Base-by-base conservation (phyloP, 1,284 basidiomycete species). In the Anthracocystis walkeri region DNA sequence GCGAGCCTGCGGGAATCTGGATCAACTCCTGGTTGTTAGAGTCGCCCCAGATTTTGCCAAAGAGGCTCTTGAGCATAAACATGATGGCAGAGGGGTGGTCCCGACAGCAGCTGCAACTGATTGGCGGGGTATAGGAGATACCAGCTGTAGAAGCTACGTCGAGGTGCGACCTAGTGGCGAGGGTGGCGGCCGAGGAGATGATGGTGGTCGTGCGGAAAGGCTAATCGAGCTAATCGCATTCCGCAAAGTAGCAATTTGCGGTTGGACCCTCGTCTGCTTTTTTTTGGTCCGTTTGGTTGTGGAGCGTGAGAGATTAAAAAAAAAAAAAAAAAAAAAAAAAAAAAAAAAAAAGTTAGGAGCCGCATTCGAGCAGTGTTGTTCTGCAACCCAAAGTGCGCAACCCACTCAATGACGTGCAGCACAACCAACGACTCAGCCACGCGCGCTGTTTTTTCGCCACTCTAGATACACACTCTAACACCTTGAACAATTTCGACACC, bases 1-100 rank as follows among this genome's bases (percentile, higher is more conserved):
- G 90, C 82, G 95, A 91, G 3, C 96, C 97, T 72, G 92, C 91
- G 16, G 93, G 92, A 62, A 98, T 93, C 87, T 97, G 96, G 56
- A 97, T 94, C 55, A 99, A 89, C 67, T 83, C 82, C 23, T 79
- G 69, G 45, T 82, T 83, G 65, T 81, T 70, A 62, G 80, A 48
- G 40, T 83, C 82, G 50, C 75, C 93, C 94, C 94, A 95, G 87
- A 97, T 94, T 89, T 92, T 93, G 78, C 93, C 92, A 74, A 96
- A 90, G 45, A 96, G 86, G 85, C 90, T 94, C 87, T 90, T 92
- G 87, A 92, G 90, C 86, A 92, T 89, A 84, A 91, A 91, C 91
- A 92, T 92, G 79, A 84, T 87, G 11, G 31, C 25, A 11, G 42
- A 10, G 35, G 14, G 35, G 14, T 38, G 35, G 35, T 38, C 14